Evolutionary conservation across 2,329 filamentous ascomycete genomes (phyloP).

Genomic region (Bimuria novae-zelandiae): DNA sequence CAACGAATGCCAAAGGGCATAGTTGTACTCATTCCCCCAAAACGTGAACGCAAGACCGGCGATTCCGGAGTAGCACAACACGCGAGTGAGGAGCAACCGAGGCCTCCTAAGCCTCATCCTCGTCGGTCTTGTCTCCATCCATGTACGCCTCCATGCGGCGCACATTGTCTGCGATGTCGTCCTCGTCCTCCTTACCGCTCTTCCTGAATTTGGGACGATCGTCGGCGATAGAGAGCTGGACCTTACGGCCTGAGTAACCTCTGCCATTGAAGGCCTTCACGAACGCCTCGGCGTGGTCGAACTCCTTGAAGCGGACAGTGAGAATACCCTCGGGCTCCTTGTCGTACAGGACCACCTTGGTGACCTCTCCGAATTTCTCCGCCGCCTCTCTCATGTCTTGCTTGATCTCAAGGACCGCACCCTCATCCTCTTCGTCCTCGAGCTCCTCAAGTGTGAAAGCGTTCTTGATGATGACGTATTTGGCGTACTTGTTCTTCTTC

Average conservation of each 20-base stretch:
- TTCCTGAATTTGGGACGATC: slow-evolving; percentile 40
- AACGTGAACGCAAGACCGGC: too few species aligned
- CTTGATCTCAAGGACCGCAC: slow-evolving; percentile 85
- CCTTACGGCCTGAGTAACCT: slow-evolving; percentile 20
- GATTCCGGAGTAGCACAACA: neutral
- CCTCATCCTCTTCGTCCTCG: slow-evolving; percentile 82
- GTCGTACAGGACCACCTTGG: slow-evolving; percentile 90
- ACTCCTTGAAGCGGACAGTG: slow-evolving; percentile 77
- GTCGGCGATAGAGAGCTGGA: slow-evolving; percentile 30
- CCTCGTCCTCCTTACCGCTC: slow-evolving; percentile 22
- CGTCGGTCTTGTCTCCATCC: slow-evolving; percentile 2
- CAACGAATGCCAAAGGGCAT: too few species aligned
- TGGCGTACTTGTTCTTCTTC: slow-evolving; percentile 69
- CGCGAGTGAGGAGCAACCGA: neutral
- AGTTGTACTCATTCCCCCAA: too few species aligned
- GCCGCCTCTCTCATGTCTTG: slow-evolving; percentile 93
- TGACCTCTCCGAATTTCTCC: slow-evolving; percentile 81
- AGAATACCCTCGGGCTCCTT: slow-evolving; percentile 82
- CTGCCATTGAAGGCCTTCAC: slow-evolving; percentile 24
- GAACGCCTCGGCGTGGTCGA: slow-evolving; percentile 60
- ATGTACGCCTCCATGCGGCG: slow-evolving; percentile 15
- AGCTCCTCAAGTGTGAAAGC: slow-evolving; percentile 91
- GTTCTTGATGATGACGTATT: slow-evolving; percentile 83
- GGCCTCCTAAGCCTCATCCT: neutral
- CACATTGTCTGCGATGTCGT: slow-evolving; percentile 33